Base-by-base conservation (phyloP, 2,329 filamentous ascomycete species). In the Eutypa lata region DNA sequence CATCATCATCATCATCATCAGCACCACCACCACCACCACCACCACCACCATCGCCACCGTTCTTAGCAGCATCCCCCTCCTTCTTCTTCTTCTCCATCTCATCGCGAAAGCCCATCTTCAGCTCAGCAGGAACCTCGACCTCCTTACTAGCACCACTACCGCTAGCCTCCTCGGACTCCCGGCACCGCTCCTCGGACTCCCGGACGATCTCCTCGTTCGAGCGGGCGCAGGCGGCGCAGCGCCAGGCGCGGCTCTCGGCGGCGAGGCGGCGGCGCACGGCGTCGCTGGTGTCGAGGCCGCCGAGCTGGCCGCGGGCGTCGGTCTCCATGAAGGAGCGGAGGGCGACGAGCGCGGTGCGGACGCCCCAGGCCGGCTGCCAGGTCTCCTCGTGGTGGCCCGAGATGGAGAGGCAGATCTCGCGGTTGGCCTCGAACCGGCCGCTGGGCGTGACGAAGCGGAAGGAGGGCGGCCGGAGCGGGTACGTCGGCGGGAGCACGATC, bases 311-410 rank as follows among this genome's bases (percentile, higher is more conserved):
- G 61, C 83, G 84, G 8, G 89, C 86, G 61, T 93, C 90, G 3
- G 88, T 92, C 69, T 95, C 91, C 91, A 99, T 97, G 71, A 97
- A 97, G 61, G 84, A 88, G 51, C 94, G 77, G 47, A 97, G 83
- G 14, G 84, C 84, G 42, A 86, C 82, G 7, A 99, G 75, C 16
- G 94, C 93, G 3, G 94, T 97, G 54, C 94, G 82, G 10, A 99
- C 88, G 0, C 94, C 94, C 94, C 94, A 99, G 1, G 94, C 94
- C 0, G 94, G 94, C 79, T 97, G 93, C 94, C 94, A 99, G 16
- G 90, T 96, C 76, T 97, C 94, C 71, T 97, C 94, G 73, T 99
- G 94, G 72, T 97, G 93, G 2, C 92, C 93, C 49, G 85, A 90
- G 65, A 97, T 99, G 64, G 85, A 90, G 16, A 99, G 83, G 68